These are phyloP conservation scores for Aspergillus homomorphus DNA, from an alignment of 495 filamentous ascomycete species.

Conservation along the genomic window DNA sequence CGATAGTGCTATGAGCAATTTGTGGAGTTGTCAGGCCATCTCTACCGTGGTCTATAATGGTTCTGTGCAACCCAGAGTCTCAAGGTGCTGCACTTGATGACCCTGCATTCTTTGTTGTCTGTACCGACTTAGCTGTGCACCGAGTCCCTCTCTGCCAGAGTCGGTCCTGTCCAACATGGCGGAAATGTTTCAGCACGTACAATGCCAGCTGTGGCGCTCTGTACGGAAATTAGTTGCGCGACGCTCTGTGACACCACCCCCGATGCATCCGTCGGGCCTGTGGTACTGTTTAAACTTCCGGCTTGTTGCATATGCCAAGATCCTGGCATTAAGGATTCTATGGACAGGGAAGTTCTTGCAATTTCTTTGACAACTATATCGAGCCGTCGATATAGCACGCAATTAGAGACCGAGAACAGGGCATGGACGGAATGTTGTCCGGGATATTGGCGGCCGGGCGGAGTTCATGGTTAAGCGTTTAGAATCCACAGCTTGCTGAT, in stretches of 20 bases:
- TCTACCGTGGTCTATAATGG: not conserved
- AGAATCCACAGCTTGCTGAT: not conserved
- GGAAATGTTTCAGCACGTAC: not conserved
- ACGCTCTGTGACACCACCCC: not conserved
- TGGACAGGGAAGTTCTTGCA: not conserved
- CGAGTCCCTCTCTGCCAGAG: not conserved
- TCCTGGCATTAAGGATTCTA: not conserved
- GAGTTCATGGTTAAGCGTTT: not conserved
- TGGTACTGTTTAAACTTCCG: slow-evolving; percentile 1
- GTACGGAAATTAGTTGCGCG: not conserved
- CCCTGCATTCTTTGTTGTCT: not conserved
- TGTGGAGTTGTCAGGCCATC: not conserved
- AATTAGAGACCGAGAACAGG: not conserved
- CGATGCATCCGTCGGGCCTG: not conserved
- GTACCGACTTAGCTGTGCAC: not conserved
- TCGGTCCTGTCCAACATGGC: not conserved
- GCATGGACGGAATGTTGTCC: not conserved
- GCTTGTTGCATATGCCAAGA: slow-evolving; percentile 4
- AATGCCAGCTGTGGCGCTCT: not conserved
- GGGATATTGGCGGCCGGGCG: not conserved
- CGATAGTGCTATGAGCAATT: not conserved
- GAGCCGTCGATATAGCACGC: not conserved
- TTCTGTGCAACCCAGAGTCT: slow-evolving; percentile 5
- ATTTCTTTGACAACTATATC: not conserved
- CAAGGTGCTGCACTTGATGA: not conserved